Evolutionary conservation across 768 basidiomycete species (phyloP).

Genomic region (Tephrocybe sp.): DNA sequence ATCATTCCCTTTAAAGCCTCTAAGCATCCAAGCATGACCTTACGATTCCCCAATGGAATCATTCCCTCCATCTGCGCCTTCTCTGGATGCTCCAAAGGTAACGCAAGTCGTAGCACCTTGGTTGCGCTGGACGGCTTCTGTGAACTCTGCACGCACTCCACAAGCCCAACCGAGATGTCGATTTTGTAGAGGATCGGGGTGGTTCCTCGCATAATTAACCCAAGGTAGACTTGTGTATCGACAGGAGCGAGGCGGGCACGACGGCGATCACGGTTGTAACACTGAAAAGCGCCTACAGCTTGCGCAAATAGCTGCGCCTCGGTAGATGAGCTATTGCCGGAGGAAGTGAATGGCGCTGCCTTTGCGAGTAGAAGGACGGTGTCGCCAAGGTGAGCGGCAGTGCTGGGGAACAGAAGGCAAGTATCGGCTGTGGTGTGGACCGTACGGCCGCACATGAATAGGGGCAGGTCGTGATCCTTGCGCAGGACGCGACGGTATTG

Average conservation of each 20-base stretch:
- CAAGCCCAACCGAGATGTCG: conserved; percentile 14
- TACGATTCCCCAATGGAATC: conserved; percentile 13
- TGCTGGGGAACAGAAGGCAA: conserved; percentile 13
- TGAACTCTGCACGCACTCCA: conserved; percentile 20
- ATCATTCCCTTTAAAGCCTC: conserved; percentile 18
- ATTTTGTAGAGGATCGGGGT: conserved; percentile 18
- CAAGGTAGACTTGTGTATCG: conserved; percentile 12
- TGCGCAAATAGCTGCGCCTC: conserved; percentile 20
- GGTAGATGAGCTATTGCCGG: not conserved
- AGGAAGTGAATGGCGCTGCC: conserved; percentile 4
- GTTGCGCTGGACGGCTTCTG: conserved; percentile 13
- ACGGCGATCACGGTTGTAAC: conserved; percentile 17
- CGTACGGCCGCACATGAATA: conserved; percentile 20
- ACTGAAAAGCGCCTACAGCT: conserved; percentile 19
- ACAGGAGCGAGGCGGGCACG: conserved; percentile 15
- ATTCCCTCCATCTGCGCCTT: conserved; percentile 8
- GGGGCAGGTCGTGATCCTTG: conserved; percentile 16
- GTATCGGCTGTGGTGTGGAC: conserved; percentile 16
- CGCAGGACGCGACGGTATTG: conserved; percentile 12
- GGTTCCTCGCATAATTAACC: conserved; percentile 16
- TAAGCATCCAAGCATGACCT: conserved; percentile 12
- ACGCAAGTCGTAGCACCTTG: conserved; percentile 9
- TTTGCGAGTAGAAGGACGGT: conserved; percentile 17
- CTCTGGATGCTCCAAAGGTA: conserved; percentile 2
- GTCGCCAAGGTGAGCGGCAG: not conserved